Base-by-base conservation (phyloP, 2,329 filamentous ascomycete genomes). In the Trichoderma pleuroti region DNA sequence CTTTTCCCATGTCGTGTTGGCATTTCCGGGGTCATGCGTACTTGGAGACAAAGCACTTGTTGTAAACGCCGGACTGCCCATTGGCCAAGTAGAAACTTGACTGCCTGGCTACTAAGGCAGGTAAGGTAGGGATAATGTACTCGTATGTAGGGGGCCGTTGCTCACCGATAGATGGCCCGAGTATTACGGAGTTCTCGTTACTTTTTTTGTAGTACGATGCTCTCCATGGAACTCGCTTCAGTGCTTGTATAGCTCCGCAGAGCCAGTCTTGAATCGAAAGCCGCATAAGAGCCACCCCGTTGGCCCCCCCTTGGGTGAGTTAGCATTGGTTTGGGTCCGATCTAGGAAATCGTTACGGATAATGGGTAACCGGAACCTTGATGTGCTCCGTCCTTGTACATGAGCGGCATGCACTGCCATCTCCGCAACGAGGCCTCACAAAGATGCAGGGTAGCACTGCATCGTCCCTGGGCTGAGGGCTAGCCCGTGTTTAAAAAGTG, bases 1-100 rank as follows among this genome's bases (percentile, higher is more conserved):
- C 24, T 18, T 61, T 60, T 11, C 36, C 36, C 18, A 18, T n/a
- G 46, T 62, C 21, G 59, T 42, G 30, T 56, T 36, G 30, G 59
- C 28, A 36, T 8, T 54, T 54, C 62, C 18, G 7, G 56, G 66
- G 66, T 68, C 66, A 68, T 68, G 66, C 54, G 66, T 68, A 36
- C 36, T 34, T 34, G 34, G 18, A 26, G 24, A 18, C 34, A 30
- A 65, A 12, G 28, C 62, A 16, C 18, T 16, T 16, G 11, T 68
- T 68, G 65, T 28, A 26, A 60, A 68, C 28, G 21, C 52, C 5
- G 39, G n/a, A 14, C 34, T 10, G 64, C n/a, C 32, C 5, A 61
- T 68, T 68, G 66, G 66, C 9, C 49, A 42, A 65, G 42, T 24
- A 52, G 11, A 42, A 4, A 8, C 9, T 39, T 42, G 39, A 52